Conservation (phyloP, 2,329 filamentous ascomycete species). For the Tolypocladium pustulatum region DNA sequence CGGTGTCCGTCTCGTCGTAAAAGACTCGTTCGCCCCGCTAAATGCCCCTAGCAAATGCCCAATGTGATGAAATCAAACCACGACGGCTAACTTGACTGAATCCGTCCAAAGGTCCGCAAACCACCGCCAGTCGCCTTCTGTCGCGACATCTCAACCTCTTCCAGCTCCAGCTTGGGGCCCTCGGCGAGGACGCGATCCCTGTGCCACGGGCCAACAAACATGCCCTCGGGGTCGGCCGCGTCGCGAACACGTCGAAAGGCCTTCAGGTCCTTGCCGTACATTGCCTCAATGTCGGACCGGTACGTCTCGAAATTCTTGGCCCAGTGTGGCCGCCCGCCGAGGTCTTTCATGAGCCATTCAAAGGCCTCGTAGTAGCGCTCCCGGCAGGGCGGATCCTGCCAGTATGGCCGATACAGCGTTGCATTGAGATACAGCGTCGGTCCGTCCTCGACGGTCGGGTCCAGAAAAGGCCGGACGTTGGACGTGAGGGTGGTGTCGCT, state of each 20-base stretch:
- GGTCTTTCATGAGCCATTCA: constrained; percentile 79
- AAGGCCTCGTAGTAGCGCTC: constrained; percentile 80
- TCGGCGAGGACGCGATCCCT: constrained; percentile 49
- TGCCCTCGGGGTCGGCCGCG: constrained; percentile 65
- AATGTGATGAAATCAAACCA: neutral
- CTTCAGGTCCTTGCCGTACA: constrained; percentile 59
- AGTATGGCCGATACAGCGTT: constrained; percentile 77
- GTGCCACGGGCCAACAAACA: constrained; percentile 91
- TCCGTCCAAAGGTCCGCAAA: constrained; percentile 9
- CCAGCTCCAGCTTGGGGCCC: constrained; percentile 20
- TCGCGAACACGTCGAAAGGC: constrained; percentile 60
- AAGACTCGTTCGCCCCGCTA: neutral
- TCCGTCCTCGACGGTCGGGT: constrained; percentile 56
- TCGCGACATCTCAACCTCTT: constrained; percentile 23
- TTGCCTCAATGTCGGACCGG: constrained; percentile 48
- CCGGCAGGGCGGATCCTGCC: constrained; percentile 64
- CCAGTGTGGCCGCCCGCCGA: constrained; percentile 79
- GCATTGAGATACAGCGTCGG: constrained; percentile 85
- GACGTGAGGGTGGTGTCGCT: constrained; percentile 49
- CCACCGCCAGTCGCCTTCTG: constrained; percentile 13
- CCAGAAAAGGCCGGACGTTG: constrained; percentile 41
- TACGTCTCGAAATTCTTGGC: constrained; percentile 75
- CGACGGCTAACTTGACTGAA: neutral
- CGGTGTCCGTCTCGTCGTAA: neutral
- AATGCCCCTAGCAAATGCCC: neutral